These are phyloP conservation scores for Adansonia gregorii DNA, from an alignment of 441 rosid species.

Conservation along the genomic window DNA sequence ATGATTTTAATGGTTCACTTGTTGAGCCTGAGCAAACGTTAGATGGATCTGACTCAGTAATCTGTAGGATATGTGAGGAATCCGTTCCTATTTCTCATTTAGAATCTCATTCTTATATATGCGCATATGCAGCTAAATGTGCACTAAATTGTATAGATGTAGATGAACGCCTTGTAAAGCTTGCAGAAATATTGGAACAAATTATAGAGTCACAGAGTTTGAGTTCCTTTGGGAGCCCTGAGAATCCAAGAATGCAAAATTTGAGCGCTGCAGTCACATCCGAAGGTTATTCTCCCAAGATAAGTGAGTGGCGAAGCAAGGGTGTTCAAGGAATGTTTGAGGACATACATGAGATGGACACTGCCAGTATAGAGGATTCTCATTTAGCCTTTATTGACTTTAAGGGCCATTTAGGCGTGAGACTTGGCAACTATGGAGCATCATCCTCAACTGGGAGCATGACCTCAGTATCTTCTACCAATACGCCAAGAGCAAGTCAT, in stretches of 20 bases:
- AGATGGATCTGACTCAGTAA: conserved; percentile 57
- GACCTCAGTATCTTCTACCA: conserved; percentile 78
- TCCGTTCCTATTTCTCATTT: conserved; percentile 70
- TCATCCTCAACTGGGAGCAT: conserved; percentile 79
- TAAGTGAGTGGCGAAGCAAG: conserved; percentile 78
- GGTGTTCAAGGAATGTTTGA: conserved; percentile 92
- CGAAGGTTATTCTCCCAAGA: conserved; percentile 73
- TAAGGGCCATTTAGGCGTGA: conserved; percentile 62
- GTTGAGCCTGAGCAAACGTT: conserved; percentile 43
- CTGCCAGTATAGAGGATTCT: conserved; percentile 75
- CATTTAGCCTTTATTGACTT: conserved; percentile 46
- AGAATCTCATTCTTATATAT: conserved; percentile 84
- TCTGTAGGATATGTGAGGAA: conserved; percentile 88
- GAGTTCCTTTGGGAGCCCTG: conserved; percentile 61
- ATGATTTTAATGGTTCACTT: conserved; percentile 33
- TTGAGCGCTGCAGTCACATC: conserved; percentile 43
- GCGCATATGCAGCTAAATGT: conserved; percentile 89
- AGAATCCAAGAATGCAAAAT: conserved; percentile 49
- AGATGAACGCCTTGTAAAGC: conserved; percentile 72
- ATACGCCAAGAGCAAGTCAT: conserved; percentile 77
- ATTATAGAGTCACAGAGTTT: conserved; percentile 65
- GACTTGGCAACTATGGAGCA: conserved; percentile 60
- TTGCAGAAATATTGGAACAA: conserved; percentile 79
- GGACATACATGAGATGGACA: conserved; percentile 92
- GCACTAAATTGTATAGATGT: conserved; percentile 67